Evolutionary conservation across 768 basidiomycete species (phyloP), one percentile per base, ranked within the genome.

Genomic region (Holtermanniella nyarrowii): DNA sequence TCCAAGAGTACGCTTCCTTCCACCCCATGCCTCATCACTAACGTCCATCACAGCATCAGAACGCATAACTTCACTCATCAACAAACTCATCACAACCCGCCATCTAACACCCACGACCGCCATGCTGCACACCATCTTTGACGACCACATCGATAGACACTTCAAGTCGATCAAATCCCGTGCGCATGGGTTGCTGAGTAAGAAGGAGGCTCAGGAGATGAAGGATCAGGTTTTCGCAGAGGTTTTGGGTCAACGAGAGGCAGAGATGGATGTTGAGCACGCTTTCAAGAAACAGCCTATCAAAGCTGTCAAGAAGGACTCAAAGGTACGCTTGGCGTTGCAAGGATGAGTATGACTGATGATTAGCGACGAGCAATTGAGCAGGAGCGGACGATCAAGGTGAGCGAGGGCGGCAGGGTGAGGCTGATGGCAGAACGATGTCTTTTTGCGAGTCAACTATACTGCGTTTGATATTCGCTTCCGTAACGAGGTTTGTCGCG

Each of bases 391-490:
- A 37, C 31, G 31, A 37, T 37, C 31, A 37, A 37, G 31, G 31
- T 37, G 16, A 37, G 7, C 31, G 7, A 7, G 31, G 31, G 16
- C 31, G 31, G 31, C 16, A 16, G 31, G 16, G 10, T 37, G 10
- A 37, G 10, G 10, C 48, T 24, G 39, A 42, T 37, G 27, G 5
- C 52, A 89, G 83, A 80, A 85, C 16, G 75, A 75, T 2, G 78
- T 87, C 26, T 82, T 82, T 70, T 86, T 95, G 66, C 80, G 86
- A 44, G 79, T 96, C 44, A 96, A 96, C 73, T 86, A 83, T 65
- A 84, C 89, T 59, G 84, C 80, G 61, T 93, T 90, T 71, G 82
- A 85, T 58, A 76, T 88, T 26, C 82, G 87, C 60, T 80, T 95
- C 48, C 83, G 93, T 41, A 93, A 95, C 73, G 77, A 82, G 65